Evolutionary conservation across 1,284 basidiomycete species (phyloP).

Genomic region (Moesziomyces parantarcticus): DNA sequence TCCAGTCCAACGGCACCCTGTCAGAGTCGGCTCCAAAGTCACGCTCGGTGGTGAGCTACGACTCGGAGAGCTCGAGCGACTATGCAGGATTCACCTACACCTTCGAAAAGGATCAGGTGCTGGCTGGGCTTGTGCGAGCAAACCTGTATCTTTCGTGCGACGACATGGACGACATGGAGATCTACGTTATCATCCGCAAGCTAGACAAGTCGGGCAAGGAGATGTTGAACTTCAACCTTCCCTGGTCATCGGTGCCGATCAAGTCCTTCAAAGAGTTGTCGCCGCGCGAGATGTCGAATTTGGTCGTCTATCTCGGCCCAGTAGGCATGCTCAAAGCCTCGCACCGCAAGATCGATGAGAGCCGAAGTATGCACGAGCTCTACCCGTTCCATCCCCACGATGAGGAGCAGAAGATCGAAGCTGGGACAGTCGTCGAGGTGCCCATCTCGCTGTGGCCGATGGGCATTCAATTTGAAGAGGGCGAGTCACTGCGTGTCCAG

Average conservation of each 20-base stretch:
- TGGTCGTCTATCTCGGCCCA: conserved; percentile 5
- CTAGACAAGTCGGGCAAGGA: conserved; percentile 11
- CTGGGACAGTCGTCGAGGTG: conserved; percentile 7
- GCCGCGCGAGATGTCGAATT: conserved; percentile 4
- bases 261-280: conserved; percentile 8
- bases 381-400: conserved; percentile 16
- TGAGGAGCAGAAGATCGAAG: conserved; percentile 1
- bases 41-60: neutral
- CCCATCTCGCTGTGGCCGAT: conserved; percentile 6
- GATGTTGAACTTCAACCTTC: conserved; percentile 8
- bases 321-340: conserved; percentile 11
- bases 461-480: conserved; percentile 6
- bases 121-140: conserved; percentile 4
- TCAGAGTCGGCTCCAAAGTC: neutral
- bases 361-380: conserved; percentile 1
- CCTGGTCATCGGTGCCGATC: conserved; percentile 1
- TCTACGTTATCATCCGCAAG: conserved; percentile 13
- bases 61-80: neutral
- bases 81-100: conserved; percentile 9
- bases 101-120: neutral
- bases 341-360: conserved; percentile 7
- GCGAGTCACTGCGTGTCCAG: conserved; percentile 7
- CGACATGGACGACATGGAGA: conserved; percentile 7
- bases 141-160: conserved; percentile 4
- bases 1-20: neutral